Conservation (phyloP, 1,284 basidiomycete species). For the Puccinia triticina region DNA sequence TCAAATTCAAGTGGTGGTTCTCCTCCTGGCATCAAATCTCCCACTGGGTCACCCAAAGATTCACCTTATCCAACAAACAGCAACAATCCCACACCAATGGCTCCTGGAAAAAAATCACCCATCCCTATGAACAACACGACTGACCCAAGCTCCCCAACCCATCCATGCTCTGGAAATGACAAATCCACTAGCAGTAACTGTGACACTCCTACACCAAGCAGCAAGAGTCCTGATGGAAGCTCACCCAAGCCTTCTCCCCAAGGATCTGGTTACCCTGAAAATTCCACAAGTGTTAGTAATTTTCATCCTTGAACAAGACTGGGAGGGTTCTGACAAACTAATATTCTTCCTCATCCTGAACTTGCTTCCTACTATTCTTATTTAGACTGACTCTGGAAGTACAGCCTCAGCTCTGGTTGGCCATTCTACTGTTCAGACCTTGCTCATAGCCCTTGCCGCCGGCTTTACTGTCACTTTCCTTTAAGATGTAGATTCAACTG, state of each 20-base stretch:
- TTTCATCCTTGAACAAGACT: not conserved
- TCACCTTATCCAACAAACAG: not conserved
- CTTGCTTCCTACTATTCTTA: not conserved
- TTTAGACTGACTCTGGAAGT: not conserved
- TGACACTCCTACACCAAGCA: conserved; percentile 22
- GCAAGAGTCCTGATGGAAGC: conserved; percentile 23
- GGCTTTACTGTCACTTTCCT: conserved; percentile 11
- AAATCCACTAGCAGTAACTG: not conserved
- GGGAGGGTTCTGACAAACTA: not conserved
- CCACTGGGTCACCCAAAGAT: not conserved
- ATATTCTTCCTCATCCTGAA: not conserved
- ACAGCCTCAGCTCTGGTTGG: not conserved
- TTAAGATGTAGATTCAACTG: not conserved
- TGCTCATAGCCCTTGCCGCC: conserved; percentile 4
- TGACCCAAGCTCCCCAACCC: not conserved
- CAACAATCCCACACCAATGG: not conserved
- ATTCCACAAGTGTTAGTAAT: not conserved
- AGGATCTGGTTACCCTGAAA: not conserved
- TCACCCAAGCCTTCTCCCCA: conserved; percentile 14
- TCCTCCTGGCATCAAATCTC: conserved; percentile 1
- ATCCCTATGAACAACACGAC: conserved; percentile 1
- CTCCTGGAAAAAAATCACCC: not conserved
- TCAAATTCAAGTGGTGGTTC: conserved; percentile 14
- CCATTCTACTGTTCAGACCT: not conserved
- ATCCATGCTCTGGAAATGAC: conserved; percentile 10